Evolutionary conservation across 768 basidiomycete species (phyloP).

Genomic region (Mycena metata): DNA sequence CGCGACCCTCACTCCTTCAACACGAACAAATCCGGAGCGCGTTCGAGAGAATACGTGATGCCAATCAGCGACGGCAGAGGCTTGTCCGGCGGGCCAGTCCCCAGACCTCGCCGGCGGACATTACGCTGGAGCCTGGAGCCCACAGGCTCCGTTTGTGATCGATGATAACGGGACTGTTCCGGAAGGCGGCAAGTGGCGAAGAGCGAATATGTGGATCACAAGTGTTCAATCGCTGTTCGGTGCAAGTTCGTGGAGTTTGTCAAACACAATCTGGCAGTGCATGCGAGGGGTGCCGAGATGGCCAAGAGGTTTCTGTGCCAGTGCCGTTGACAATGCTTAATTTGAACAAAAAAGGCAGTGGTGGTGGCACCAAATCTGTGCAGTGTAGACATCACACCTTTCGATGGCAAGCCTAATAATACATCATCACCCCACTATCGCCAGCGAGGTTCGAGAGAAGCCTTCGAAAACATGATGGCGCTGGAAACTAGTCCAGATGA

Average conservation of each 20-base stretch:
- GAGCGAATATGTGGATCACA: slow-evolving; percentile 11
- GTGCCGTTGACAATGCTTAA: slow-evolving; percentile 11
- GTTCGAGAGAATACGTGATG: slow-evolving; percentile 6
- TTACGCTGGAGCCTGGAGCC: slow-evolving; percentile 11
- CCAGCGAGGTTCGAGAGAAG: too few relatives aligned
- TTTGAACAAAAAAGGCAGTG: slow-evolving; percentile 15
- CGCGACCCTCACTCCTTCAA: too few relatives aligned
- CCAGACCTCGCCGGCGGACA: background rate
- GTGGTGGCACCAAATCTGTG: slow-evolving; percentile 7
- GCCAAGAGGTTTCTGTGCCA: slow-evolving; percentile 17
- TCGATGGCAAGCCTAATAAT: slow-evolving; percentile 2
- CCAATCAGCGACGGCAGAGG: slow-evolving; percentile 8
- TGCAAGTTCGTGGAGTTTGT: slow-evolving; percentile 8
- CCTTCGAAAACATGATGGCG: too few relatives aligned
- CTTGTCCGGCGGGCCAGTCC: background rate
- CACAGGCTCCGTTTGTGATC: slow-evolving; percentile 2
- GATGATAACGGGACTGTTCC: slow-evolving; percentile 6
- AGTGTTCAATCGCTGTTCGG: slow-evolving; percentile 13
- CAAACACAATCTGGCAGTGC: slow-evolving; percentile 9
- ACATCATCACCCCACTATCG: background rate
- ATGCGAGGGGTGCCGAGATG: slow-evolving; percentile 12
- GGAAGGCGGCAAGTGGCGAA: slow-evolving; percentile 6
- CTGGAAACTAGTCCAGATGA: too few relatives aligned
- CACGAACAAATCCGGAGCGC: slow-evolving; percentile 5
- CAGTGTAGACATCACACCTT: background rate